These are phyloP conservation scores for Aspergillus olivimuriae DNA, from an alignment of 495 filamentous ascomycete species.

Conservation along the genomic window DNA sequence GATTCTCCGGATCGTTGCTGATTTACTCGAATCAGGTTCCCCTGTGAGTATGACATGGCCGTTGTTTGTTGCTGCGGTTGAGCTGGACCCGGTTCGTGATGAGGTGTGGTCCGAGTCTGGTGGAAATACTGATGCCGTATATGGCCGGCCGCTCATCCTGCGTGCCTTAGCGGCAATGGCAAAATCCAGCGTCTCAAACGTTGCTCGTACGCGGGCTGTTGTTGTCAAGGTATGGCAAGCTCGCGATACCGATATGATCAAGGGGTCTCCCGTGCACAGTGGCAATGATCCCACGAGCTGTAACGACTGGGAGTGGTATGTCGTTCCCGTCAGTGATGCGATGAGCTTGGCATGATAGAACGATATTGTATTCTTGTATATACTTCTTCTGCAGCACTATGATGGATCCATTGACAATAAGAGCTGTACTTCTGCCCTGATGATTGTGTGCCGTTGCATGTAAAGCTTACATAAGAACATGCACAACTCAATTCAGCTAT, in stretches of 20 bases:
- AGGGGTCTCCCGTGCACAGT: conserved; percentile 10
- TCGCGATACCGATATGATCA: conserved; percentile 32
- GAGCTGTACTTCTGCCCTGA: too few species aligned
- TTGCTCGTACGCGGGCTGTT: conserved; percentile 35
- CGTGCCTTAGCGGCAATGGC: conserved; percentile 34
- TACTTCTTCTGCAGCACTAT: too few species aligned
- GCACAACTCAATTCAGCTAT: neutral
- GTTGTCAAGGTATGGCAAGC: conserved; percentile 40
- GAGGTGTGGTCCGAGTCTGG: conserved; percentile 32
- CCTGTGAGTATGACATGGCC: conserved; percentile 35
- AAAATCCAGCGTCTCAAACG: conserved; percentile 34
- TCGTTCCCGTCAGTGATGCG: conserved; percentile 33
- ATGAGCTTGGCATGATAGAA: conserved; percentile 43
- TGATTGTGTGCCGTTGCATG: too few species aligned
- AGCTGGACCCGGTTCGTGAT: conserved; percentile 35
- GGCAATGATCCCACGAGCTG: conserved; percentile 5
- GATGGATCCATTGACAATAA: too few species aligned
- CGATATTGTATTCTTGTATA: too few species aligned
- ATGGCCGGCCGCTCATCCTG: conserved; percentile 34
- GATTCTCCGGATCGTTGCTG: conserved; percentile 28
- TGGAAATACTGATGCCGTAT: conserved; percentile 14
- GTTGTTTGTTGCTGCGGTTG: conserved; percentile 41
- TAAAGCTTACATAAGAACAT: too few species aligned
- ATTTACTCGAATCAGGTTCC: conserved; percentile 26
- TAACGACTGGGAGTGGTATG: conserved; percentile 41